Base-by-base conservation (phyloP, 2,329 filamentous ascomycete species). In the Penicillium brasilianum region DNA sequence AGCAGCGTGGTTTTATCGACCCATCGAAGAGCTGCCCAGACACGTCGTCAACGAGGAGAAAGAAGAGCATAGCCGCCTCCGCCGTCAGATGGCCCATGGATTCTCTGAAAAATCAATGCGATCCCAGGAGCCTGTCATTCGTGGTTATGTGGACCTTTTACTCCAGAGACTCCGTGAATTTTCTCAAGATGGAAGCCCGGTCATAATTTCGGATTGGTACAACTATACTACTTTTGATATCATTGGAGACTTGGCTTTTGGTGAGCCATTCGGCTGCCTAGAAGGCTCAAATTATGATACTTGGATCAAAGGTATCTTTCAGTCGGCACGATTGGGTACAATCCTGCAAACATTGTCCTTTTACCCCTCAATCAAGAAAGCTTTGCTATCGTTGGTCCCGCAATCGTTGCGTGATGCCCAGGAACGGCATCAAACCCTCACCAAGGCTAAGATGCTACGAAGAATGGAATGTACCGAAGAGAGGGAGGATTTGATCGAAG, bases 191-290 rank as follows among this genome's bases (percentile, higher is more conserved):
- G 57, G 44, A 32, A 63, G n/a, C 7, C 51, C 67, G 8, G 65
- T 44, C 43, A 25, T 70, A 6, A 63, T 76, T 4, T 63, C 59
- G 0, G 59, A 67, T 25, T 78, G 72, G 71, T 67, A 70, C 28
- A 74, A 76, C 11, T 78, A 58, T 36, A 68, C 66, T 0, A 74
- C 72, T 1, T 78, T 79, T 43, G 77, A 79, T 41, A 65, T 72
- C 18, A 69, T 66, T 25, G 67, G 68, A 4, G 65, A 71, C 14
- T 49, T 70, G 7, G 66, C 68, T 0, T 76, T 77, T 46, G 73
- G 60, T 8, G 63, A 65, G 53, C 51, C 63, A 10, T 63, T 65
- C 25, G 49, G 55, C 8, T 60, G 60, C 22, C 22, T 65, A 2
- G 51, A 63, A n/a, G 58, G 55, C 2, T 58, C 57, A 2, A 52